phyloP scores from a whole-genome alignment of 352 stramenopile species.

The Pythium periplocum region DNA sequence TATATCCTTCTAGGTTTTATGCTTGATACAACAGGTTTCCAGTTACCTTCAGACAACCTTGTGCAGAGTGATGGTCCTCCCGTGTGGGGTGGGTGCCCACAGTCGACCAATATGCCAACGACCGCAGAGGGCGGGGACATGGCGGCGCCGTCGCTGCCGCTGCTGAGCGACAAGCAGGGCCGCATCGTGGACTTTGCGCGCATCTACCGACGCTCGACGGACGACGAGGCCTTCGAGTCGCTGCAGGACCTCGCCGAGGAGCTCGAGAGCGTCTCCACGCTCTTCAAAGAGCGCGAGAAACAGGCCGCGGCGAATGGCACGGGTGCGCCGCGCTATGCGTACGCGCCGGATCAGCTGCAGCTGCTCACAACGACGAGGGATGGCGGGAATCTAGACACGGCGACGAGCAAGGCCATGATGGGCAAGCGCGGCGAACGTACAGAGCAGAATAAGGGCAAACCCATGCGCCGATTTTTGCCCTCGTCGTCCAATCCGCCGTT shows the following conservation, averaged over 20 bases:
- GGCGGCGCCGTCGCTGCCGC: constrained; percentile 8
- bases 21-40: too few relatives aligned
- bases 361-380: constrained; percentile 57
- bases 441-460: constrained; percentile 42
- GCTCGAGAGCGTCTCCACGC: constrained; percentile 31
- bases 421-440: constrained; percentile 22
- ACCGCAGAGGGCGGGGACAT: background rate
- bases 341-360: constrained; percentile 58
- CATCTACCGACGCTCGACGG: constrained; percentile 59
- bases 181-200: constrained; percentile 49
- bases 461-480: constrained; percentile 62
- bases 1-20: too few relatives aligned
- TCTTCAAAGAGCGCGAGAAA: constrained; percentile 23
- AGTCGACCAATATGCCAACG: constrained; percentile 20
- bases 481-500: constrained; percentile 53
- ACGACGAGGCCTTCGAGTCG: constrained; percentile 46
- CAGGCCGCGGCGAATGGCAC: constrained; percentile 16
- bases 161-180: constrained; percentile 18
- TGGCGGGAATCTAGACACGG: constrained; percentile 23
- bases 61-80: too few relatives aligned
- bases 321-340: constrained; percentile 19
- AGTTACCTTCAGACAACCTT: too few relatives aligned
- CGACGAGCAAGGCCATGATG: constrained; percentile 38
- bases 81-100: constrained; percentile 2
- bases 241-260: constrained; percentile 51